These are phyloP conservation scores for Yamadazyma nakazawae DNA, from an alignment of 805 yeast genomes.

Conservation along the genomic window DNA sequence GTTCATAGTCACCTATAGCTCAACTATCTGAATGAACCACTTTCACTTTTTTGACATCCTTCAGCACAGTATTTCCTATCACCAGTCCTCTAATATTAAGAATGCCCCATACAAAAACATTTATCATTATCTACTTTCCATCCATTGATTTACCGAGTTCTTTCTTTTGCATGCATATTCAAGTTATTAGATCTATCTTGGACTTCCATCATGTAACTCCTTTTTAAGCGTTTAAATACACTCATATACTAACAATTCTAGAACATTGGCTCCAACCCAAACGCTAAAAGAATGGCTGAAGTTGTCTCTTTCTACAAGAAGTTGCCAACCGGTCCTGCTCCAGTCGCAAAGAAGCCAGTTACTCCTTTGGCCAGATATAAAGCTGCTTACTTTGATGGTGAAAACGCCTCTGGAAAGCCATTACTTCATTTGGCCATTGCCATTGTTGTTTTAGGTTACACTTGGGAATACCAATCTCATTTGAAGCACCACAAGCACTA, in stretches of 20 bases:
- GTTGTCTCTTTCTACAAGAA: constrained; percentile 95
- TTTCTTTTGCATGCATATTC: no score
- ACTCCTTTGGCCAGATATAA: constrained; percentile 75
- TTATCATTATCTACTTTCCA: no score
- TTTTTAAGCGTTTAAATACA: neutral
- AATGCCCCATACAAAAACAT: no score
- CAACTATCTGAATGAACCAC: no score
- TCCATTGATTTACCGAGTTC: no score
- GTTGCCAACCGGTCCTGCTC: constrained; percentile 90
- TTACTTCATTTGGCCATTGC: constrained; percentile 70
- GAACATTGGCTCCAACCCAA: constrained; percentile 93
- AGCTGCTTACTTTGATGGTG: constrained; percentile 82
- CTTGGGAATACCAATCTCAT: constrained; percentile 92
- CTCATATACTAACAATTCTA: constrained; percentile 28
- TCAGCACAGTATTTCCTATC: no score
- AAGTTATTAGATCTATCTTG: no score
- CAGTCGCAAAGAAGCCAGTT: constrained; percentile 62
- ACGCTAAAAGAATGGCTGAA: constrained; percentile 94
- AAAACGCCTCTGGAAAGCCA: constrained; percentile 81
- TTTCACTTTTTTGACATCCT: no score
- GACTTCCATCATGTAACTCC: neutral
- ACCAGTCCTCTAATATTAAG: no score
- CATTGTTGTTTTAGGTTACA: constrained; percentile 76
- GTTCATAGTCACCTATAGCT: no score
- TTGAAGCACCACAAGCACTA: constrained; percentile 42